These are phyloP conservation scores for Ilyonectria destructans DNA, from an alignment of 2,329 filamentous ascomycete genomes.

Conservation along the genomic window DNA sequence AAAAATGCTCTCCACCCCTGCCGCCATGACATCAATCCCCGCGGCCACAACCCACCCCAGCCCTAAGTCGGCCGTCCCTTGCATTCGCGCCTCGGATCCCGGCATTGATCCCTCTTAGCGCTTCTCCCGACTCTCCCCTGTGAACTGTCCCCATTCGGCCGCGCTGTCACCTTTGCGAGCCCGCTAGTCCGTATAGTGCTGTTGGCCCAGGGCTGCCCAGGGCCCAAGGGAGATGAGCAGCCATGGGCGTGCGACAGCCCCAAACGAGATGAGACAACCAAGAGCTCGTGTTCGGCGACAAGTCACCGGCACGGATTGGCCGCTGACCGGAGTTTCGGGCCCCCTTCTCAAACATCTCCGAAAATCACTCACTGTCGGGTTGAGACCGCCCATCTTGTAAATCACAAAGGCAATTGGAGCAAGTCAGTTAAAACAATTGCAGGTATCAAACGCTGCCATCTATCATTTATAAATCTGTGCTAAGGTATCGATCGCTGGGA, in stretches of 20 bases:
- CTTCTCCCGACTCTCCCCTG: not conserved
- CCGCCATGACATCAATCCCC: conserved; percentile 3
- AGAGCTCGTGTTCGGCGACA: not conserved
- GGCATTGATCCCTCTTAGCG: not conserved
- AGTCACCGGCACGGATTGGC: not conserved
- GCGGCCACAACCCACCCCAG: not conserved
- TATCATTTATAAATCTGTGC: conserved; percentile 33
- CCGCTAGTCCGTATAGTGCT: conserved; percentile 4
- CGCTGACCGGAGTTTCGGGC: not conserved
- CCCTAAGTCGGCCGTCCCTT: conserved; percentile 5
- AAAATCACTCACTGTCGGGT: conserved; percentile 1
- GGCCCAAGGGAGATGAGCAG: conserved; percentile 1
- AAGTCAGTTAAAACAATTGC: not conserved
- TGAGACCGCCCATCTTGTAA: not conserved
- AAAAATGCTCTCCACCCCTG: not conserved
- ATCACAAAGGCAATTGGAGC: not conserved
- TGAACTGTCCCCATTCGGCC: not conserved
- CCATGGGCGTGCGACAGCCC: not conserved
- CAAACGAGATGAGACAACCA: conserved; percentile 1
- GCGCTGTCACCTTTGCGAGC: not conserved
- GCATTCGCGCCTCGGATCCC: conserved; percentile 11
- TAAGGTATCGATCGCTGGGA: conserved; percentile 44
- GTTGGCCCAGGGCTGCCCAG: conserved; percentile 4
- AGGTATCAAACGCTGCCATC: conserved; percentile 16
- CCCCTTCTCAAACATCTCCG: not conserved